Conservation (phyloP, 768 basidiomycete species). For the Clathrus columnatus region DNA sequence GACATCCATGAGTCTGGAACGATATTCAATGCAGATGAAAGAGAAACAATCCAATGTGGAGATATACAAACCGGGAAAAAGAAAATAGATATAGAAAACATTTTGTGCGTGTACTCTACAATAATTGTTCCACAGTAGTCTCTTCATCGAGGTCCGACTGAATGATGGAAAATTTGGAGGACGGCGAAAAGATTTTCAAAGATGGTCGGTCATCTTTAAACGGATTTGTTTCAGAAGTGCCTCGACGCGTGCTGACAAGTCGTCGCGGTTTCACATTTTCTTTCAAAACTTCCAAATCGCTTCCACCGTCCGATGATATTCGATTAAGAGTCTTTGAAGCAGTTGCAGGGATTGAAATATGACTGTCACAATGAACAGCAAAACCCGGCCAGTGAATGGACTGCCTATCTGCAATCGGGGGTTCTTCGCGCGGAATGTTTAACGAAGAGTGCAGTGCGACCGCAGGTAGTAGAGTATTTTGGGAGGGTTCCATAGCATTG, state of each 20-base stretch:
- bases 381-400: slow-evolving; percentile 67
- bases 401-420: slow-evolving; percentile 37
- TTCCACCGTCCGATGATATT: slow-evolving; percentile 5
- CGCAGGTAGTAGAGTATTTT: slow-evolving; percentile 3
- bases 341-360: slow-evolving; percentile 12
- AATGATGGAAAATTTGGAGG: too few relatives aligned
- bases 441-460: slow-evolving; percentile 15
- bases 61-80: too few relatives aligned
- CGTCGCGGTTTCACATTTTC: slow-evolving; percentile 50
- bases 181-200: too few relatives aligned
- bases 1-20: too few relatives aligned
- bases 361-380: slow-evolving; percentile 40
- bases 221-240: background rate
- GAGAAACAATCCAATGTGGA: too few relatives aligned
- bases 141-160: too few relatives aligned
- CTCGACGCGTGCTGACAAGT: background rate
- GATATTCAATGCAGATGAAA: too few relatives aligned
- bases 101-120: too few relatives aligned
- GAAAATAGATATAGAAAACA: too few relatives aligned
- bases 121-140: too few relatives aligned
- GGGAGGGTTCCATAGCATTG: background rate
- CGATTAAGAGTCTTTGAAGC: background rate
- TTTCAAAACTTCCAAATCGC: slow-evolving; percentile 37
- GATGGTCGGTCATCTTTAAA: too few relatives aligned
- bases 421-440: slow-evolving; percentile 31